These are phyloP conservation scores for Casuarina cunninghamiana DNA, from an alignment of 306 rosid species.

Conservation along the genomic window DNA sequence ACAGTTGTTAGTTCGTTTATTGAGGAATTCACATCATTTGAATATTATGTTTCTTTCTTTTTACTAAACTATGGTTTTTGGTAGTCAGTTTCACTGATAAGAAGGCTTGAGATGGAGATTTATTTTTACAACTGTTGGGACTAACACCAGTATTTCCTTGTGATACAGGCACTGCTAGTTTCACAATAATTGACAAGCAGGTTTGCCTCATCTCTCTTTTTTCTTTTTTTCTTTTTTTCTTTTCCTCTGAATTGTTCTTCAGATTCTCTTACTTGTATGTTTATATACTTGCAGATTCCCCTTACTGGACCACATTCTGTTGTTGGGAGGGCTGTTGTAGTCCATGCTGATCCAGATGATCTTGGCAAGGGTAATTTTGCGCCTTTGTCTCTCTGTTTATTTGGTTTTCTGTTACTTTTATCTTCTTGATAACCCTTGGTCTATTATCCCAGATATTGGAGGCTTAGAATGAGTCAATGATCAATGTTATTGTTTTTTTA, in stretches of 20 bases:
- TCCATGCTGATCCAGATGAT: constrained; percentile 92
- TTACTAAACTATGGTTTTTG: background rate
- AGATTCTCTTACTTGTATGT: constrained; percentile 16
- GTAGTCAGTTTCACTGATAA: background rate
- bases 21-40: background rate
- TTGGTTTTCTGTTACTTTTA: background rate
- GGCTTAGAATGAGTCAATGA: background rate
- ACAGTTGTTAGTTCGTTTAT: background rate
- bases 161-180: constrained; percentile 62
- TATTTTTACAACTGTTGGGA: background rate
- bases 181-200: constrained; percentile 69
- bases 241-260: background rate
- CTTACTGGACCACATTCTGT: constrained; percentile 78
- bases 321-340: constrained; percentile 96
- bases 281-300: constrained; percentile 65
- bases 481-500: background rate
- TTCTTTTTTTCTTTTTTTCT: background rate
- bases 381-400: background rate
- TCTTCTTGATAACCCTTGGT: background rate
- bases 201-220: constrained; percentile 43
- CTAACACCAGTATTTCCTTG: constrained; percentile 28
- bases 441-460: background rate
- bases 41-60: background rate
- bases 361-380: constrained; percentile 77
- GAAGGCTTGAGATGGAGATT: background rate